A percentile compares a stretch with the other conserved stretches of the same genome.
Conservation (phyloP, 306 rosid species). For the Citrullus mucosospermus region DNA sequence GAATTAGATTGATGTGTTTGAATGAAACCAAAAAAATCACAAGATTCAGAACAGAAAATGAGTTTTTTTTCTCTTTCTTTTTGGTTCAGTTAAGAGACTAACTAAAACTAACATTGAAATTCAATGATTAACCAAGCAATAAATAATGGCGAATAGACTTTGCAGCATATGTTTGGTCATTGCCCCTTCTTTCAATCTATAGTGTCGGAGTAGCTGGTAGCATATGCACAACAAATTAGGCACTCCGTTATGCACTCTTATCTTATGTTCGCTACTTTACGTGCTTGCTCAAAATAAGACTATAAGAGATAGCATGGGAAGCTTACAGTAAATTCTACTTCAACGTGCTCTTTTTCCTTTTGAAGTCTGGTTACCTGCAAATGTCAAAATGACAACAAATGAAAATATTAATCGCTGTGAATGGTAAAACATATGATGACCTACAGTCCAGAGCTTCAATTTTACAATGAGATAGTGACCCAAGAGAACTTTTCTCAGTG, state of each 20-base stretch:
- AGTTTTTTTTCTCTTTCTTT: neutral
- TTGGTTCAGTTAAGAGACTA: neutral
- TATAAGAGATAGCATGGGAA: neutral
- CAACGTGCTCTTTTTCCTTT: constrained; percentile 85
- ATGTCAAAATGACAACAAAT: neutral
- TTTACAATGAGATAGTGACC: neutral
- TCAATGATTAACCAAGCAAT: neutral
- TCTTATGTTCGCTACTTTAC: neutral
- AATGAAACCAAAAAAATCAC: neutral
- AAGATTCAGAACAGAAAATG: neutral
- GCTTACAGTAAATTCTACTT: constrained; percentile 85
- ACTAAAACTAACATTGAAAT: neutral
- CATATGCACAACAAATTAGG: neutral
- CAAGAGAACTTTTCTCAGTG: neutral
- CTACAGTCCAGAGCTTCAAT: neutral
- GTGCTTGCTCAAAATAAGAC: neutral
- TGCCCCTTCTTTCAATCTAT: neutral
- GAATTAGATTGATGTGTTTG: neutral
- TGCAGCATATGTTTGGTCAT: neutral
- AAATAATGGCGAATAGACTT: neutral
- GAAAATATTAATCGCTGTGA: neutral
- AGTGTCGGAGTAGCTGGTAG: neutral
- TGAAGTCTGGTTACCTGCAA: constrained; percentile 67
- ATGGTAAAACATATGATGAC: neutral
- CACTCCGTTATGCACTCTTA: neutral